Evolutionary conservation across 768 basidiomycete genomes (phyloP).

Genomic region (Candolleomyces aberdarensis): DNA sequence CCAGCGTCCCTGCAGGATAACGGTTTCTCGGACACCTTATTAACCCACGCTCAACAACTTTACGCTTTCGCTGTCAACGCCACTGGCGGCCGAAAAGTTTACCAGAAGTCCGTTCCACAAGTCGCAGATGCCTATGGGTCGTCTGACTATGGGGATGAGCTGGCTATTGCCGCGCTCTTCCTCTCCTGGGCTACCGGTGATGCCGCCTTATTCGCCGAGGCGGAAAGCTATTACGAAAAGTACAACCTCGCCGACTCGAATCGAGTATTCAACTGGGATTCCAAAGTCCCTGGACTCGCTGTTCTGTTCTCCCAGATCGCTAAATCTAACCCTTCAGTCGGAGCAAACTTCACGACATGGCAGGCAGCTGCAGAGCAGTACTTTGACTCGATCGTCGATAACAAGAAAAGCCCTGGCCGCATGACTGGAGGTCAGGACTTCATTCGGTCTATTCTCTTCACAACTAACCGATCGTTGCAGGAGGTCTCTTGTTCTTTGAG

Average conservation of each 20-base stretch:
- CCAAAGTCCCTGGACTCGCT: conserved; percentile 70
- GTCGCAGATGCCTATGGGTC: conserved; percentile 67
- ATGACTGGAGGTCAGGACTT: conserved; percentile 56
- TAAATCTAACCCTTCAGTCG: conserved; percentile 49
- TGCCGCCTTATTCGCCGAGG: conserved; percentile 56
- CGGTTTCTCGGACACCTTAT: conserved; percentile 66
- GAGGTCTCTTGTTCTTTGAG: conserved; percentile 77
- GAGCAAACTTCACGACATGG: conserved; percentile 65
- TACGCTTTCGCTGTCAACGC: conserved; percentile 76
- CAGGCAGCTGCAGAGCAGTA: conserved; percentile 66
- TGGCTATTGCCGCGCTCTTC: conserved; percentile 73
- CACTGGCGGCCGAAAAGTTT: conserved; percentile 54
- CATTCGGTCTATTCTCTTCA: not conserved
- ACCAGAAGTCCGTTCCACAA: conserved; percentile 69
- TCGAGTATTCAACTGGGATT: conserved; percentile 86
- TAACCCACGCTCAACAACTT: conserved; percentile 71
- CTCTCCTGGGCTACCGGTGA: conserved; percentile 70
- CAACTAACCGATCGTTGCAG: conserved; percentile 32
- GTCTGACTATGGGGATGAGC: conserved; percentile 68
- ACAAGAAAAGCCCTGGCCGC: conserved; percentile 41
- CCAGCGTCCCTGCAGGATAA: conserved; percentile 70
- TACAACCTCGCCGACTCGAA: conserved; percentile 52
- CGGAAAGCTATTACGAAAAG: conserved; percentile 55
- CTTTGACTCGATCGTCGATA: conserved; percentile 68
- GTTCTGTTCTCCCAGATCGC: conserved; percentile 77